These are phyloP conservation scores for Boletellus ananiceps DNA, from an alignment of 768 basidiomycete genomes.

Conservation along the genomic window DNA sequence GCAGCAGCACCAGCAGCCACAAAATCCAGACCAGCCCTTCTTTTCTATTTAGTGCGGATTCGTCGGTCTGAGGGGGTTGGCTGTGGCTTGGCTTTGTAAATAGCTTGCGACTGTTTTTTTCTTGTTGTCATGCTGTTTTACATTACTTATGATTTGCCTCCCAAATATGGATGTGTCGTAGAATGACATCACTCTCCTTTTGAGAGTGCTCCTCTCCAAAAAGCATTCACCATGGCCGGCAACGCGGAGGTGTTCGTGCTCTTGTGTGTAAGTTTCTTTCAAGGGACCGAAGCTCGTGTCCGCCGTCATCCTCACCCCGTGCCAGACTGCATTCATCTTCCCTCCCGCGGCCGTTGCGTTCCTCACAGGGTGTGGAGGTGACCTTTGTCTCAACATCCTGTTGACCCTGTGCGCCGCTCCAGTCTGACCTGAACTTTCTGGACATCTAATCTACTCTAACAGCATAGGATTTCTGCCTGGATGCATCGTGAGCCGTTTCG, in stretches of 20 bases:
- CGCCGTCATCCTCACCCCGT: neutral
- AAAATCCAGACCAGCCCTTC: conserved; percentile 67
- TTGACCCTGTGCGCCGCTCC: conserved; percentile 60
- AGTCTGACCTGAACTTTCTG: neutral
- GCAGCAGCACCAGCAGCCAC: conserved; percentile 46
- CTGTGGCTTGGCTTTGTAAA: conserved; percentile 8
- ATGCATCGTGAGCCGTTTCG: conserved; percentile 35
- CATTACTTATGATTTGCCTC: conserved; percentile 3
- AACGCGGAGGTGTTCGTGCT: conserved; percentile 6
- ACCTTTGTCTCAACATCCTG: conserved; percentile 75
- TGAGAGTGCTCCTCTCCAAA: too few species aligned
- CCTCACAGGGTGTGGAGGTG: conserved; percentile 75
- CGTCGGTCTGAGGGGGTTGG: neutral
- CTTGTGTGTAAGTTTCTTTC: conserved; percentile 4
- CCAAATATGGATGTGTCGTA: conserved; percentile 16
- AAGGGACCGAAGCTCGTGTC: rapidly evolving
- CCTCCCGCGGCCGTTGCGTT: conserved; percentile 75
- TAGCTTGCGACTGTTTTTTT: conserved; percentile 3
- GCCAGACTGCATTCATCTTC: conserved; percentile 67
- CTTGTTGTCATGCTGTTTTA: conserved; percentile 1
- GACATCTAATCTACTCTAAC: neutral
- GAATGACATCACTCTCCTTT: conserved; percentile 23
- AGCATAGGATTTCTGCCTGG: conserved; percentile 77
- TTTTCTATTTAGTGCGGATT: conserved; percentile 57
- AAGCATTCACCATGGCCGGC: conserved; percentile 13